Evolutionary conservation across 2,329 filamentous ascomycete genomes (phyloP).

Genomic region (Trichophyton verrucosum): DNA sequence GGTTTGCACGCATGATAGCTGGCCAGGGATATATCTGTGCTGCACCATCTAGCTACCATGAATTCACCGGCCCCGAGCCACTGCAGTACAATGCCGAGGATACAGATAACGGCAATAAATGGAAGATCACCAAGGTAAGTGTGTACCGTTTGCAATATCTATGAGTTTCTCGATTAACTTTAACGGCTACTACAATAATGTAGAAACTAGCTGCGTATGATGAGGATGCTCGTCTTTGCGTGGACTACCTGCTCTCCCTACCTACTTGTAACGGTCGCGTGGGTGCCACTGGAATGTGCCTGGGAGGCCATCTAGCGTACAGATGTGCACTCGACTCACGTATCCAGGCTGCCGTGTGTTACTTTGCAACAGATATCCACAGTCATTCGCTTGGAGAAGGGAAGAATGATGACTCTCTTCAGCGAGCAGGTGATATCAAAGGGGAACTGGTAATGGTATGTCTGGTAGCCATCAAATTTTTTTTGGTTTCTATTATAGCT

Average conservation of each 20-base stretch:
- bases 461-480: conserved; percentile 16
- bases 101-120: conserved; percentile 76
- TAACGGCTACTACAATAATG: neutral
- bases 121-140: conserved; percentile 64
- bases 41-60: conserved; percentile 82
- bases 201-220: conserved; percentile 78
- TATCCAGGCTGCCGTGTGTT: conserved; percentile 66
- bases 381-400: conserved; percentile 59
- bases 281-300: conserved; percentile 78
- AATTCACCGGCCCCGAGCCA: conserved; percentile 68
- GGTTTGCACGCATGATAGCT: conserved; percentile 84
- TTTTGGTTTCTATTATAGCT: too few species aligned
- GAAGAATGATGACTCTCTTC: conserved; percentile 51
- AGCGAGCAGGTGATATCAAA: conserved; percentile 53
- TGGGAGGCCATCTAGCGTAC: conserved; percentile 78
- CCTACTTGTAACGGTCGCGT: conserved; percentile 71
- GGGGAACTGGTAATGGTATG: conserved; percentile 64
- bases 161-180: neutral
- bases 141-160: neutral
- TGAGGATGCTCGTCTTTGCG: conserved; percentile 55
- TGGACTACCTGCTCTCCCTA: conserved; percentile 58
- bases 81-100: conserved; percentile 77
- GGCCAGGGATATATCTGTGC: conserved; percentile 89
- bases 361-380: conserved; percentile 90
- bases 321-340: conserved; percentile 61